A percentile compares a stretch with the other conserved stretches of the same genome.
phyloP scores from a whole-genome alignment of 148 eudicot species.

The Fallopia convolvulus region DNA sequence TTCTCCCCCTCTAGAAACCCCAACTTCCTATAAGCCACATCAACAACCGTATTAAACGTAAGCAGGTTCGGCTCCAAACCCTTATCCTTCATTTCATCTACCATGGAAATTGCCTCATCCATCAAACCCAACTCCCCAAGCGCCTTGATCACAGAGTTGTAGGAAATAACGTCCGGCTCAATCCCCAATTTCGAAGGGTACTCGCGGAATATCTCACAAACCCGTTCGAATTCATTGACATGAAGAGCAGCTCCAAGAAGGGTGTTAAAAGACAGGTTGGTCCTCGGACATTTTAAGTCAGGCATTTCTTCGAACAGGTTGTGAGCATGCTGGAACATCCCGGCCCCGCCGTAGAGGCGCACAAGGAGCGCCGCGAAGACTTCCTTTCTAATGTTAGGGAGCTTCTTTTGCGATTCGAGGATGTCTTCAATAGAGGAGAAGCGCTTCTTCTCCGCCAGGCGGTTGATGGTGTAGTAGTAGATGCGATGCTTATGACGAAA shows the following conservation, averaged over 20 bases:
- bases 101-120: slow-evolving; percentile 17
- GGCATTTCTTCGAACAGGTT: slow-evolving; percentile 72
- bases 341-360: slow-evolving; percentile 38
- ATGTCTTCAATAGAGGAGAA: slow-evolving; percentile 46
- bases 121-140: slow-evolving; percentile 29
- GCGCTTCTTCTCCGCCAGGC: slow-evolving; percentile 37
- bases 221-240: slow-evolving; percentile 30
- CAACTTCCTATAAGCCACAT: slow-evolving; percentile 16
- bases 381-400: slow-evolving; percentile 31
- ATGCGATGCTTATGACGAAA: slow-evolving; percentile 30
- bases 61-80: slow-evolving; percentile 22
- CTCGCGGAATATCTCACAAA: slow-evolving; percentile 29
- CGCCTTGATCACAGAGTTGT: slow-evolving; percentile 39
- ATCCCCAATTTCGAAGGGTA: slow-evolving; percentile 29
- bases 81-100: slow-evolving; percentile 24
- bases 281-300: slow-evolving; percentile 25
- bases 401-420: slow-evolving; percentile 50
- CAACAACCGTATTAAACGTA: slow-evolving; percentile 20
- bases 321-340: slow-evolving; percentile 55
- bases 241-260: slow-evolving; percentile 49
- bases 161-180: slow-evolving; percentile 38
- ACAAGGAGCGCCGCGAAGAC: slow-evolving; percentile 42
- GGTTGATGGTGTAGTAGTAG: slow-evolving; percentile 36
- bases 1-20: slow-evolving; percentile 28
- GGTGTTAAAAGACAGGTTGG: slow-evolving; percentile 47